Evolutionary conservation across 768 basidiomycete genomes (phyloP).

Genomic region (Boletales sp.): DNA sequence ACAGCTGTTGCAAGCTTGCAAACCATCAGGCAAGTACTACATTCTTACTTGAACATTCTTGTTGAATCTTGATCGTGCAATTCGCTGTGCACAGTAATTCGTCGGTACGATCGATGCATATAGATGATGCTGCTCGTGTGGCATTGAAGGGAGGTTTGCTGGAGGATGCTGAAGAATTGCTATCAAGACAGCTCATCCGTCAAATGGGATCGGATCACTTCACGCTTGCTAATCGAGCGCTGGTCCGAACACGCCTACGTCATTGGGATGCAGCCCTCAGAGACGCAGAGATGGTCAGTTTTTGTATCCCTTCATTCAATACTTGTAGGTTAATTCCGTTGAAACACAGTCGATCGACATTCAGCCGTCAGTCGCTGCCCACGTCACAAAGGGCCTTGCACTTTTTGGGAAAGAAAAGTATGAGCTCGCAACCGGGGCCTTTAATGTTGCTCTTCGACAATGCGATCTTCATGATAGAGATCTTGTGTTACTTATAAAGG

Average conservation of each 20-base stretch:
- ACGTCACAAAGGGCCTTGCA: conserved; percentile 7
- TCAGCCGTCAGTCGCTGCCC: conserved; percentile 7
- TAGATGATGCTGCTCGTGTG: neutral
- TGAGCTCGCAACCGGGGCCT: conserved; percentile 1
- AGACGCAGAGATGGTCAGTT: conserved; percentile 8
- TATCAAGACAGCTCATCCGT: conserved; percentile 3
- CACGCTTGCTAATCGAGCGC: conserved; percentile 4
- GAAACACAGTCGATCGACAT: conserved; percentile 6
- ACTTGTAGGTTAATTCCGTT: neutral
- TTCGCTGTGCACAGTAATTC: conserved; percentile 1
- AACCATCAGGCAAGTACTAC: neutral
- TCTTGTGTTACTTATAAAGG: conserved; percentile 3
- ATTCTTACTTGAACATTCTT: neutral
- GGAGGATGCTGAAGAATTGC: conserved; percentile 9
- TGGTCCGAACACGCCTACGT: conserved; percentile 5
- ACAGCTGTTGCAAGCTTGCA: conserved; percentile 6
- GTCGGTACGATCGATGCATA: neutral
- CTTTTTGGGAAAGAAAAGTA: conserved; percentile 9
- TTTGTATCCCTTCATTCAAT: neutral
- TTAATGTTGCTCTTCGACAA: conserved; percentile 7
- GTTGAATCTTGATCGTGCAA: neutral
- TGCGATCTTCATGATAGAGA: conserved; percentile 5
- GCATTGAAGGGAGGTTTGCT: conserved; percentile 6
- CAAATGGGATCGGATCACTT: neutral
- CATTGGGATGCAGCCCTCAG: conserved; percentile 7